A percentile compares a stretch with the other conserved stretches of the same genome.
phyloP scores from a whole-genome alignment of 768 basidiomycete species.

The Crassisporium funariophilum region DNA sequence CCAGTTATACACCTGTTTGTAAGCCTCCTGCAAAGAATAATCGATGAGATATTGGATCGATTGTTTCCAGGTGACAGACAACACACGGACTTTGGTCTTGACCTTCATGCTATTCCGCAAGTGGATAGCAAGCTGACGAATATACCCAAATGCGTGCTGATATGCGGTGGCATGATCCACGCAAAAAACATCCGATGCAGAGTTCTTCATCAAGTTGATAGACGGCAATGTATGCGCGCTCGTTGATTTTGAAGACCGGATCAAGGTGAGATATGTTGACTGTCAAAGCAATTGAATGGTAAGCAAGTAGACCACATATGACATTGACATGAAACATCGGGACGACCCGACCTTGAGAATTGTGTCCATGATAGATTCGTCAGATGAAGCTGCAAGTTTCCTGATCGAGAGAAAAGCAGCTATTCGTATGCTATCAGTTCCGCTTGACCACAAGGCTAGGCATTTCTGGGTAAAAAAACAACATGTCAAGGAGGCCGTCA shows the following conservation, averaged over 20 bases:
- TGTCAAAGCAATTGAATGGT: constrained; percentile 31
- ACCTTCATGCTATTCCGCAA: constrained; percentile 90
- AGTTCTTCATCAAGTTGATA: constrained; percentile 97
- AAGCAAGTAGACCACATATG: too few relatives aligned
- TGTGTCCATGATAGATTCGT: constrained; percentile 80
- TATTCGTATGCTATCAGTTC: constrained; percentile 79
- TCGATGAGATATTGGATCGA: constrained; percentile 4
- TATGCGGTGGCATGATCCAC: constrained; percentile 75
- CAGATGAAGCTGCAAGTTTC: constrained; percentile 73
- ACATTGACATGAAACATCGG: not conserved
- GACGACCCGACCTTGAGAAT: constrained; percentile 72
- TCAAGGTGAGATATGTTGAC: constrained; percentile 87
- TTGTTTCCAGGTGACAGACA: not conserved
- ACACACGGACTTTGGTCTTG: constrained; percentile 69
- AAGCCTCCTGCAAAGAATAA: constrained; percentile 66
- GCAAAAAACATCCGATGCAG: constrained; percentile 89
- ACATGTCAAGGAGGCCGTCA: constrained; percentile 3
- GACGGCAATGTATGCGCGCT: constrained; percentile 84
- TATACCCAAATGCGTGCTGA: constrained; percentile 95
- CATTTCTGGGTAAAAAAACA: constrained; percentile 57
- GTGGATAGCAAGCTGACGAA: constrained; percentile 92
- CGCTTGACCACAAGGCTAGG: constrained; percentile 81
- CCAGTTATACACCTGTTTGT: constrained; percentile 98
- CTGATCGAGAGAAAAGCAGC: constrained; percentile 85
- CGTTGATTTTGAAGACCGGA: constrained; percentile 86